Evolutionary conservation across 2,329 filamentous ascomycete genomes (phyloP), one percentile per base, ranked within the genome.

Genomic region (Mycocentrospora acerina): DNA sequence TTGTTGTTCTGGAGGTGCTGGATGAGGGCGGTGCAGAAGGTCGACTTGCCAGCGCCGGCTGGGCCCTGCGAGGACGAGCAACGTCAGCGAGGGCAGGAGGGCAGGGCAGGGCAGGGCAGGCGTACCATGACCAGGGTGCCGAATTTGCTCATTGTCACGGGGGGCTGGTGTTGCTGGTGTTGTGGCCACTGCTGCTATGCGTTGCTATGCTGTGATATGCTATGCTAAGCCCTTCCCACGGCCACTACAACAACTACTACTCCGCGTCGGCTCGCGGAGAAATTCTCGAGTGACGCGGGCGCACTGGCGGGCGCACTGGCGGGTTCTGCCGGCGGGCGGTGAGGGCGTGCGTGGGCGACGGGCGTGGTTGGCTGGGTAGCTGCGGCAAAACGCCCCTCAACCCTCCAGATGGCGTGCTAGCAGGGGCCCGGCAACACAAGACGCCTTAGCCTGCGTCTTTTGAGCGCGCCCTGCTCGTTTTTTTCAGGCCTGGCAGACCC

Each of bases 21-120:
- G 66, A 97, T 96, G 57, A 98, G 80, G 55, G 89, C 82, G 42
- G 88, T 85, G 75, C 90, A 96, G 70, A 98, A 98, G 46, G 93
- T 98, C 18, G 90, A 94, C 80, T 95, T 98, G 72, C 93, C 93
- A 15, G 90, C 90, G 53, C 90, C 93, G 14, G 93, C 91, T 44
- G 91, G 93, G 67, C 93, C 93, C 61, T 64, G 34, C 2, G 9
- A 4, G 4, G 19, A n/a, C n/a, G n/a, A n/a, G n/a, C n/a, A n/a
- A n/a, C 8, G 37, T 57, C 19, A 55, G 45, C 32, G 22, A 25
- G 25, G 8, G n/a, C n/a, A 11, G 15, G 14, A n/a, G 13, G 4
- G 19, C 24, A 15, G 18, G 9, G 8, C 32, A 36, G 24, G 15
- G 14, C 25, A 33, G 11, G 7, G 14, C 8, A 13, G 0, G 13